These are phyloP conservation scores for Biancaea sappan DNA, from an alignment of 306 rosid species.

Conservation along the genomic window DNA sequence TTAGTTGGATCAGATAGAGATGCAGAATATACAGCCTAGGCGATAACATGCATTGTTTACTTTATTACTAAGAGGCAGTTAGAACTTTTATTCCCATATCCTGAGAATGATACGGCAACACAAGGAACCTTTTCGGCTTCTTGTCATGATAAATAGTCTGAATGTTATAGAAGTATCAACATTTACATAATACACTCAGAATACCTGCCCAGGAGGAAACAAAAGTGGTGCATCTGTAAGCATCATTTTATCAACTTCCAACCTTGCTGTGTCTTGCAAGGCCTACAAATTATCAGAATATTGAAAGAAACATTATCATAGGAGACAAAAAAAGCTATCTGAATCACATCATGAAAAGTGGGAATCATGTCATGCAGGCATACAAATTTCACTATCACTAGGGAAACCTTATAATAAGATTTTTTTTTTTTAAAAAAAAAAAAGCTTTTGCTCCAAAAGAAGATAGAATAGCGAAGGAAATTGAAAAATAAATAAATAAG, in stretches of 20 bases:
- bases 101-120: background rate
- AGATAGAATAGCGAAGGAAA: background rate
- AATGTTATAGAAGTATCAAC: conserved; percentile 3
- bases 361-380: conserved; percentile 13
- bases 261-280: conserved; percentile 57
- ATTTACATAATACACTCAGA: conserved; percentile 1
- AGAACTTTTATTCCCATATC: background rate
- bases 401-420: background rate
- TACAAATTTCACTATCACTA: background rate
- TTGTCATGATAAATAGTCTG: conserved; percentile 6
- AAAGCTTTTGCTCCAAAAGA: conserved; percentile 2
- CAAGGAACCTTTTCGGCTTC: background rate
- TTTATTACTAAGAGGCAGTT: background rate
- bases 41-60: background rate
- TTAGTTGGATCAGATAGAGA: background rate
- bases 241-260: conserved; percentile 89
- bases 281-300: conserved; percentile 40
- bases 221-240: conserved; percentile 93
- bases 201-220: conserved; percentile 96
- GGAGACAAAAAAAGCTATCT: conserved; percentile 18
- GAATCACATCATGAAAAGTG: background rate
- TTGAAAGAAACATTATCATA: conserved; percentile 20
- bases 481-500: background rate
- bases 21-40: background rate
- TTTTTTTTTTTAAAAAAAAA: no score